These are phyloP conservation scores for Pythium diclinum DNA, from an alignment of 352 stramenopile species.

Conservation along the genomic window DNA sequence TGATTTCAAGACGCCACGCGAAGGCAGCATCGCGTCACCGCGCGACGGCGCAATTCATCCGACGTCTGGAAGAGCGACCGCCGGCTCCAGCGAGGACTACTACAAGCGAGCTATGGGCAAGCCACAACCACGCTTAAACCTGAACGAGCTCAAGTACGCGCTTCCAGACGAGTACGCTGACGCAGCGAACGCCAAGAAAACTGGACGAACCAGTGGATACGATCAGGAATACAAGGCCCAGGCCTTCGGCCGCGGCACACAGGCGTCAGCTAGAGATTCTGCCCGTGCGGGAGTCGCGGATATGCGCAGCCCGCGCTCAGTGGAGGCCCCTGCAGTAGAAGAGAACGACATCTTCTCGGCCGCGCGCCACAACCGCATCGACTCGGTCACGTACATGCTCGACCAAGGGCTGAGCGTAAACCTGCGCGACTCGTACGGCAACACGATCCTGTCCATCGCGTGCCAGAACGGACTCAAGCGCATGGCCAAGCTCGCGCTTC, in stretches of 20 bases:
- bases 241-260: conserved; percentile 12
- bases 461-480: conserved; percentile 92
- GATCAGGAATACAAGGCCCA: conserved; percentile 37
- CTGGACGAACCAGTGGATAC: not conserved
- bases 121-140: not conserved
- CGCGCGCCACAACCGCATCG: conserved; percentile 76
- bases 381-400: conserved; percentile 84
- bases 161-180: conserved; percentile 5
- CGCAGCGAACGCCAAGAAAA: conserved; percentile 12
- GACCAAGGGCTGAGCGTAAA: conserved; percentile 82
- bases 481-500: conserved; percentile 83
- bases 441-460: conserved; percentile 84
- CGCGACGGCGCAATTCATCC: conserved; percentile 18
- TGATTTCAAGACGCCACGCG: conserved; percentile 52
- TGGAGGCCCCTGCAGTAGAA: conserved; percentile 23
- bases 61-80: not conserved
- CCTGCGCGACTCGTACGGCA: conserved; percentile 71
- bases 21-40: conserved; percentile 26
- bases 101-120: conserved; percentile 26
- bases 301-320: conserved; percentile 16
- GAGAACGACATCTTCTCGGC: conserved; percentile 88
- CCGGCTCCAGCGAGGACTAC: conserved; percentile 23
- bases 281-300: conserved; percentile 5
- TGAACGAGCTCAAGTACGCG: conserved; percentile 26
- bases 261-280: not conserved